Conservation (phyloP, 305 asterid species). For the Fraxinus sp. region DNA sequence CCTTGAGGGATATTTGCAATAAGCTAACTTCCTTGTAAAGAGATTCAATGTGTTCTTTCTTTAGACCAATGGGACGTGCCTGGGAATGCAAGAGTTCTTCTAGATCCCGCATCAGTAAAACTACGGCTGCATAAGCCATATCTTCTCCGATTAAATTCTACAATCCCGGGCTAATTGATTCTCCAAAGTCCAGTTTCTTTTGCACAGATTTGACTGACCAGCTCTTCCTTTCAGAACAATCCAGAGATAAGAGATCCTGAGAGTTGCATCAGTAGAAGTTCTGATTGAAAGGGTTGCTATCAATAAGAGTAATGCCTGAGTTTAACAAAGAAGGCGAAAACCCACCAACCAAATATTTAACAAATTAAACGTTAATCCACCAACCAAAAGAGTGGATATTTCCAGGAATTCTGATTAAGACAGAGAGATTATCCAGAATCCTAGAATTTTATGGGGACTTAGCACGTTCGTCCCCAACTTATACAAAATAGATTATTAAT, state of each 20-base stretch:
- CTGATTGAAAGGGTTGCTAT: background rate
- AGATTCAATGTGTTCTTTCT: background rate
- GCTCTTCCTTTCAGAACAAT: background rate
- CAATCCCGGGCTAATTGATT: background rate
- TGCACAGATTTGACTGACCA: background rate
- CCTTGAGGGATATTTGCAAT: conserved; percentile 17
- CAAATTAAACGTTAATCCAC: background rate
- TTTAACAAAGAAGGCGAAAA: background rate
- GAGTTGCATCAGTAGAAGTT: background rate
- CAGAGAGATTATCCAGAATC: background rate
- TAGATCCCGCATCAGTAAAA: conserved; percentile 15
- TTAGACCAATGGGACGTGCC: background rate
- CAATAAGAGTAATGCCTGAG: background rate
- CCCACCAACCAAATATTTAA: background rate
- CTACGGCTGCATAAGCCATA: conserved; percentile 14
- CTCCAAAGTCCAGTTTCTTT: background rate
- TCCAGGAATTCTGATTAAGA: background rate
- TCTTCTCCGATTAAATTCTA: background rate
- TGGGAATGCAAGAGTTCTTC: conserved; percentile 2
- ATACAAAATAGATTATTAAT: background rate
- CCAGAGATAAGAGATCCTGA: background rate
- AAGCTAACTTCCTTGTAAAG: background rate
- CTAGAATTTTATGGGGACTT: background rate
- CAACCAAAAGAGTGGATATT: background rate
- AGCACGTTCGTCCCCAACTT: background rate